phyloP scores from a whole-genome alignment of 2,329 filamentous ascomycete species.

The Setomelanomma holmii region DNA sequence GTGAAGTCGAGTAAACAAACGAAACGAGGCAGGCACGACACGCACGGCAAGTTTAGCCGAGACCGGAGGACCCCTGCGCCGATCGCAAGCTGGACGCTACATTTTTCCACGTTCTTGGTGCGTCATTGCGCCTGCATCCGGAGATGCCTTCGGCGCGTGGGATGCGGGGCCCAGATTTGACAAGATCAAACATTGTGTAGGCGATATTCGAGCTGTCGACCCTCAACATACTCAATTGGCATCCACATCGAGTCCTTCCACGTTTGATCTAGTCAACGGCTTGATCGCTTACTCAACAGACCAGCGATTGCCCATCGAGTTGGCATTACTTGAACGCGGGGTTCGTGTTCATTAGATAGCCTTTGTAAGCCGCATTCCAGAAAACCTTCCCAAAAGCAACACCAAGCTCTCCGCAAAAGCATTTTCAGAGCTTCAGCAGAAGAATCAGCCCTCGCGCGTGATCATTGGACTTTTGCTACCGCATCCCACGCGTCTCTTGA shows the following conservation, averaged over 20 bases:
- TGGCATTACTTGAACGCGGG: slow-evolving; percentile 15
- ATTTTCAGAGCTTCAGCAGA: slow-evolving; percentile 7
- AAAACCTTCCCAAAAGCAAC: slow-evolving; percentile 22
- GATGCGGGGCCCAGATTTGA: slow-evolving; percentile 19
- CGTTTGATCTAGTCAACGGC: slow-evolving; percentile 1
- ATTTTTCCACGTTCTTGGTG: background rate
- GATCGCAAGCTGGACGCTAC: background rate
- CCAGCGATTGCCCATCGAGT: slow-evolving; percentile 9
- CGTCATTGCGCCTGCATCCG: slow-evolving; percentile 3
- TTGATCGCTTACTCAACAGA: slow-evolving; percentile 12
- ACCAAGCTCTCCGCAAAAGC: slow-evolving; percentile 19
- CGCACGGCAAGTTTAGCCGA: slow-evolving; percentile 2
- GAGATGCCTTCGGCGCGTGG: slow-evolving; percentile 17
- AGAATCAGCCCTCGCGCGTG: slow-evolving; percentile 12
- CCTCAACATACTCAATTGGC: slow-evolving; percentile 5
- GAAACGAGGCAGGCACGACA: background rate
- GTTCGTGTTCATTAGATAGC: slow-evolving; percentile 19
- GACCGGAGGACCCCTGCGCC: background rate
- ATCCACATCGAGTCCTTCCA: background rate
- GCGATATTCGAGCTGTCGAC: background rate
- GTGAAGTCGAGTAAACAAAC: background rate
- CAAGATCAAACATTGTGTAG: slow-evolving; percentile 1
- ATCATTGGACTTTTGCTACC: slow-evolving; percentile 6
- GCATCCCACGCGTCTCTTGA: slow-evolving; percentile 10
- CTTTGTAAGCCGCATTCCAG: slow-evolving; percentile 22